Evolutionary conservation across 2,329 filamentous ascomycete genomes (phyloP).

Genomic region (Hymenoscyphus fructigenus): DNA sequence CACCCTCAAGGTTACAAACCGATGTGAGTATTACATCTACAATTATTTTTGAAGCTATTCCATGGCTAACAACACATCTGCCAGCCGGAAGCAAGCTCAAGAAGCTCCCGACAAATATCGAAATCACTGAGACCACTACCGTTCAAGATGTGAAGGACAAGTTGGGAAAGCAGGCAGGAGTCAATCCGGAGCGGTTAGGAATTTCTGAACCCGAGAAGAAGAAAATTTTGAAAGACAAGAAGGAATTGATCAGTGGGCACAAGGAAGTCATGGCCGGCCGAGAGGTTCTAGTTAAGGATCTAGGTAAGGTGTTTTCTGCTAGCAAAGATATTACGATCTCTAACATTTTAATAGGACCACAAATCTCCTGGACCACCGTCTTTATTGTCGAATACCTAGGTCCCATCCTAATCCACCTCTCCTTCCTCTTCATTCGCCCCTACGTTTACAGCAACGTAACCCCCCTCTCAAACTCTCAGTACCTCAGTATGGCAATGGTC

Average conservation of each 20-base stretch:
- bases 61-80: conserved; percentile 4
- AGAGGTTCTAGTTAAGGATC: conserved; percentile 84
- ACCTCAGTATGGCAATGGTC: conserved; percentile 71
- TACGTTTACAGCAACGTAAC: conserved; percentile 61
- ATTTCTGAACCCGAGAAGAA: conserved; percentile 60
- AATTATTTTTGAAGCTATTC: background rate
- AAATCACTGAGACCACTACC: conserved; percentile 46
- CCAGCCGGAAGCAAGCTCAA: conserved; percentile 35
- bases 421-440: conserved; percentile 68
- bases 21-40: conserved; percentile 2
- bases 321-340: conserved; percentile 15
- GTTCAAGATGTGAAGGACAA: conserved; percentile 59
- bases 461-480: conserved; percentile 66
- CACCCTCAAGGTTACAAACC: conserved; percentile 2
- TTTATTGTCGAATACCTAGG: conserved; percentile 95
- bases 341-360: conserved; percentile 60
- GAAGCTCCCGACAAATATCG: conserved; percentile 54
- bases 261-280: conserved; percentile 48
- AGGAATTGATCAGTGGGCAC: conserved; percentile 51
- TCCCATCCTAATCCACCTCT: conserved; percentile 81
- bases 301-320: conserved; percentile 58
- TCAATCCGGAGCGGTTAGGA: conserved; percentile 61
- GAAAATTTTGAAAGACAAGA: conserved; percentile 63
- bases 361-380: conserved; percentile 90
- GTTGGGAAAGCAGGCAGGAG: conserved; percentile 52